Percentiles rank a stretch among this genome's conserved stretches.
Conservation (phyloP, 495 filamentous ascomycete genomes). For the Staphylotrichum longicolle region DNA sequence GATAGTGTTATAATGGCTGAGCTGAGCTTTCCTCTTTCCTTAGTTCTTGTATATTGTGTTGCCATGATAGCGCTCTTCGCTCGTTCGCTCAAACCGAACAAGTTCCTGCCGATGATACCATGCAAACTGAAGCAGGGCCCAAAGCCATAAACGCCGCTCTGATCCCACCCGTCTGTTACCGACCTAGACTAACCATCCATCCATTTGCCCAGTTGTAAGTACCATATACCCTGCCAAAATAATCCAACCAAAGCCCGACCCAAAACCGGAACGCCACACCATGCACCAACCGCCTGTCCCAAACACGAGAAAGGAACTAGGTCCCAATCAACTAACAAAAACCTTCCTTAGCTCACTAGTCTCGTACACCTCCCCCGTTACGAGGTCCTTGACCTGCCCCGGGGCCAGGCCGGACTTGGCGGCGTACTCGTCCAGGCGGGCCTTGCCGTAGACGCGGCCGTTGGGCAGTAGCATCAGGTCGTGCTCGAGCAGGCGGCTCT, state of each 20-base stretch:
- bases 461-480: constrained; percentile 88
- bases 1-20: no score
- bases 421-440: constrained; percentile 70
- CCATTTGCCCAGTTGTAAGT: no score
- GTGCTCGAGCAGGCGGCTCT: constrained; percentile 77
- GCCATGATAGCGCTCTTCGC: no score
- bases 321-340: constrained; percentile 59
- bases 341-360: constrained; percentile 74
- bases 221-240: no score
- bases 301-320: neutral
- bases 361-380: constrained; percentile 65
- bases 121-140: no score
- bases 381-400: constrained; percentile 77
- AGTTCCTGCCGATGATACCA: no score
- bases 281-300: neutral
- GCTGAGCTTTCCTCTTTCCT: no score
- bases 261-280: neutral
- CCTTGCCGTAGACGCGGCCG: constrained; percentile 76
- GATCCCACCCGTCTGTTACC: no score
- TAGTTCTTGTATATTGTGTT: no score
- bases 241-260: neutral
- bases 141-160: no score
- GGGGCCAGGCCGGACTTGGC: constrained; percentile 63
- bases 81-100: no score
- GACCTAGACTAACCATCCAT: no score